phyloP scores from a whole-genome alignment of 371 early-diverging fungal genomes.

The Lichtheimia corymbifera region DNA sequence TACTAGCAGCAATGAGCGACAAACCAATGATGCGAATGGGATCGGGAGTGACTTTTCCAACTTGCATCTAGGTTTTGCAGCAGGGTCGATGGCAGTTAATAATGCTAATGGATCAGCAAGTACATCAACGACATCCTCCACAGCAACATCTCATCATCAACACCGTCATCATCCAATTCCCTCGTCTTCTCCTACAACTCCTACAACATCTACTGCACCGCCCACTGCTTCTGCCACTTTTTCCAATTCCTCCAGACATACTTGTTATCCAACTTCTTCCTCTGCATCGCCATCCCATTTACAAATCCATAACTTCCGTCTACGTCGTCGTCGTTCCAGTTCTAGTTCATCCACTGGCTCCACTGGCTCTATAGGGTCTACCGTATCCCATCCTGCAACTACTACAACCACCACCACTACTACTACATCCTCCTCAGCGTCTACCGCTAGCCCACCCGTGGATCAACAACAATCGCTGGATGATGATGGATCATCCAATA shows the following conservation, averaged over 20 bases:
- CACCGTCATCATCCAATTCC: constrained; percentile 1
- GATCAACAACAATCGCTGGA: constrained; percentile 1
- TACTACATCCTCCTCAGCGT: too few species aligned
- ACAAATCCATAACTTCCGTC: constrained; percentile 25
- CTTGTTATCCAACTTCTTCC: constrained; percentile 4
- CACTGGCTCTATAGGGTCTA: constrained; percentile 10
- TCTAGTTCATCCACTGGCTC: constrained; percentile 40
- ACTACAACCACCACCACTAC: too few species aligned
- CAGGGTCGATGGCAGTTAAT: background rate
- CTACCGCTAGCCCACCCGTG: too few species aligned
- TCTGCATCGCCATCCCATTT: constrained; percentile 19
- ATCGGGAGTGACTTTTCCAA: constrained; percentile 21
- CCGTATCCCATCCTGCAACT: too few species aligned
- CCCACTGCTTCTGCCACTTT: constrained; percentile 13
- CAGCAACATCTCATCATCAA: constrained; percentile 4
- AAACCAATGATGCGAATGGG: constrained; percentile 5
- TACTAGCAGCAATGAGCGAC: constrained; percentile 2
- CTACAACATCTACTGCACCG: constrained; percentile 7
- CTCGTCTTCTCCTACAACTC: constrained; percentile 1
- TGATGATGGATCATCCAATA: constrained; percentile 14
- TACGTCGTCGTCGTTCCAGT: constrained; percentile 35
- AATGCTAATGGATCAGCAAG: background rate
- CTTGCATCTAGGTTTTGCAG: constrained; percentile 14
- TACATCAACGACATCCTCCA: background rate
- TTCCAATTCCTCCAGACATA: background rate